Percentiles rank a stretch among this genome's conserved stretches.
These are phyloP conservation scores for Discostella stelligeroides DNA, from an alignment of 108 stramenopile genomes.

Conservation along the genomic window DNA sequence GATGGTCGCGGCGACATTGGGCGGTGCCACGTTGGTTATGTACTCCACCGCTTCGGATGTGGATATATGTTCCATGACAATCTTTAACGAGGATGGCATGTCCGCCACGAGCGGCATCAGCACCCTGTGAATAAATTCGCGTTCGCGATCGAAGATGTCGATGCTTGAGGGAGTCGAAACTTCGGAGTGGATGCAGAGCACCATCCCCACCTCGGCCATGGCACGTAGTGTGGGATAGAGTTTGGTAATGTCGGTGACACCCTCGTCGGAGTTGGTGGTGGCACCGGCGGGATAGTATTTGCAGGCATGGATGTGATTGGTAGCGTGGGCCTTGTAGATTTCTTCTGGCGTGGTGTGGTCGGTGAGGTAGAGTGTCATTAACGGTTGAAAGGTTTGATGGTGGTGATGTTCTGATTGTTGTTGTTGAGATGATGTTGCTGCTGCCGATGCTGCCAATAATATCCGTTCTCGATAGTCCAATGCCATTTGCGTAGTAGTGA, in stretches of 20 bases:
- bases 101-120: constrained; percentile 87
- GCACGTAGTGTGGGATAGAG: constrained; percentile 81
- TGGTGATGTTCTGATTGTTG: too few relatives aligned
- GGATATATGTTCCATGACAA: constrained; percentile 97
- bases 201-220: constrained; percentile 94
- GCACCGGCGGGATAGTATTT: constrained; percentile 99
- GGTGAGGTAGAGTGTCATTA: constrained; percentile 98
- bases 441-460: too few relatives aligned
- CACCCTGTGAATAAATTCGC: constrained; percentile 91
- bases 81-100: constrained; percentile 85
- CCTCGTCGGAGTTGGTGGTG: constrained; percentile 96
- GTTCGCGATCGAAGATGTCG: constrained; percentile 98
- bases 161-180: constrained; percentile 82
- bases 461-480: constrained; percentile 91
- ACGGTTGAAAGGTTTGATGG: constrained; percentile 65
- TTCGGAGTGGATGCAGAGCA: constrained; percentile 97
- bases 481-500: constrained; percentile 88
- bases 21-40: constrained; percentile 60
- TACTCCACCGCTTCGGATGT: constrained; percentile 94
- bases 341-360: constrained; percentile 96
- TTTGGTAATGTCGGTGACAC: constrained; percentile 92
- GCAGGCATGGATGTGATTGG: constrained; percentile 81
- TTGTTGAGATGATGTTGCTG: too few relatives aligned
- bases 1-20: constrained; percentile 95
- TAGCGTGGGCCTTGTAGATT: constrained; percentile 76